A percentile compares a stretch with the other conserved stretches of the same genome.
These are phyloP conservation scores for Globisporangium uncinulatum DNA, from an alignment of 352 stramenopile species.

Conservation along the genomic window DNA sequence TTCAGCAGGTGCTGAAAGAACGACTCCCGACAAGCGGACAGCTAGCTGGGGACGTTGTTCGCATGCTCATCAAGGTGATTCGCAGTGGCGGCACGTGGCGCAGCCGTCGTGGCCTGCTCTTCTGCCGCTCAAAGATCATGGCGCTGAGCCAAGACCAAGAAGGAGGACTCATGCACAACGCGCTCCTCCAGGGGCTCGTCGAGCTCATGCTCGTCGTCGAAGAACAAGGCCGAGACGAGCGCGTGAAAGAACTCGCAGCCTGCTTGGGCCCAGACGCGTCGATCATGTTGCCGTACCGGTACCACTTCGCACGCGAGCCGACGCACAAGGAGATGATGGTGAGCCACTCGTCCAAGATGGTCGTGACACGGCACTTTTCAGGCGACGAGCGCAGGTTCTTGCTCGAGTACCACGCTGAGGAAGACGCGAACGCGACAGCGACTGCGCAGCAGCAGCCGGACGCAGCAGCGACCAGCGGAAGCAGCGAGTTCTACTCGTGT, in stretches of 20 bases:
- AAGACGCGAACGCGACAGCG: conserved; percentile 18
- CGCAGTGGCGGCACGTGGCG: conserved; percentile 60
- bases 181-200: conserved; percentile 72
- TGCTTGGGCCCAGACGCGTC: conserved; percentile 50
- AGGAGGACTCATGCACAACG: conserved; percentile 63
- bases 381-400: conserved; percentile 76
- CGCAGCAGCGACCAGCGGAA: background rate
- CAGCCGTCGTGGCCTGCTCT: conserved; percentile 67
- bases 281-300: conserved; percentile 67
- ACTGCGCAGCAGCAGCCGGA: conserved; percentile 7
- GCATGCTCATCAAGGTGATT: conserved; percentile 59
- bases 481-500: conserved; percentile 48
- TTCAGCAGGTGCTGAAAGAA: conserved; percentile 68
- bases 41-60: conserved; percentile 56
- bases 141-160: conserved; percentile 78
- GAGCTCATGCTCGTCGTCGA: conserved; percentile 83
- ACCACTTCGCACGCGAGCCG: conserved; percentile 57
- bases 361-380: conserved; percentile 60
- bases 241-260: conserved; percentile 42
- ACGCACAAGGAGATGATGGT: conserved; percentile 68
- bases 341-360: conserved; percentile 78
- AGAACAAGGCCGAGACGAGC: conserved; percentile 50
- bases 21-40: conserved; percentile 42
- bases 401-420: conserved; percentile 55
- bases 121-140: conserved; percentile 85